Evolutionary conservation across 495 filamentous ascomycete species (phyloP).

Genomic region (Opeltia flavorubescens): DNA sequence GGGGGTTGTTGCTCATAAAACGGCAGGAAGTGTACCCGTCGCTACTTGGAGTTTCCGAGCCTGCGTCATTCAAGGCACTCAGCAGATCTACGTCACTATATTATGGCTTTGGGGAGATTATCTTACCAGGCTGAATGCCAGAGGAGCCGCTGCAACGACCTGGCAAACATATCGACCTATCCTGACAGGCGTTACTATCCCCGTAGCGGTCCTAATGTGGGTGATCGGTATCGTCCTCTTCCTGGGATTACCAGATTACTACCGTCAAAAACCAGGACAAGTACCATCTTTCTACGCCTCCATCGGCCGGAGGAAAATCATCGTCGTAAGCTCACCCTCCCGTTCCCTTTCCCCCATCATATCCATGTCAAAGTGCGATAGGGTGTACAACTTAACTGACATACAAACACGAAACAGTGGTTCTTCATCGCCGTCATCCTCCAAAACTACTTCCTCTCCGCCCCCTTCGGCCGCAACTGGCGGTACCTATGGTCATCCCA

Average conservation of each 20-base stretch:
- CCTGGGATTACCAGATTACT: conserved; percentile 48
- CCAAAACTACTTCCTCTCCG: conserved; percentile 53
- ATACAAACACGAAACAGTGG: no score
- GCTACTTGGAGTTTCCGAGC: conserved; percentile 53
- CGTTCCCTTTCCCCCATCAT: neutral
- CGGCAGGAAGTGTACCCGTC: conserved; percentile 36
- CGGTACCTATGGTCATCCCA: conserved; percentile 40
- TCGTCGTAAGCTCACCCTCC: conserved; percentile 21
- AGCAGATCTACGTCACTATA: conserved; percentile 47
- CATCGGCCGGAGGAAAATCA: conserved; percentile 42
- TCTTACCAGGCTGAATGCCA: conserved; percentile 20
- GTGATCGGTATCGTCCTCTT: conserved; percentile 36
- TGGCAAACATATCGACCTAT: conserved; percentile 14
- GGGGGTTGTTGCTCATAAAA: neutral
- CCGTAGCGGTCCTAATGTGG: conserved; percentile 37
- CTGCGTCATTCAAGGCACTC: conserved; percentile 46
- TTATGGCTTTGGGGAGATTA: conserved; percentile 53
- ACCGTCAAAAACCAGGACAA: conserved; percentile 50
- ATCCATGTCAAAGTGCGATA: neutral
- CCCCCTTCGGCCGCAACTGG: conserved; percentile 51
- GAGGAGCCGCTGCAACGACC: conserved; percentile 17
- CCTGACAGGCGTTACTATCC: conserved; percentile 33
- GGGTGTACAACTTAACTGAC: no score
- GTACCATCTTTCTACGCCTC: conserved; percentile 47
- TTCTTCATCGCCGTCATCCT: conserved; percentile 44